Percentiles rank a stretch among this genome's conserved stretches.
Conservation (phyloP, 1,284 basidiomycete species). For the Wallemia ichthyophaga region DNA sequence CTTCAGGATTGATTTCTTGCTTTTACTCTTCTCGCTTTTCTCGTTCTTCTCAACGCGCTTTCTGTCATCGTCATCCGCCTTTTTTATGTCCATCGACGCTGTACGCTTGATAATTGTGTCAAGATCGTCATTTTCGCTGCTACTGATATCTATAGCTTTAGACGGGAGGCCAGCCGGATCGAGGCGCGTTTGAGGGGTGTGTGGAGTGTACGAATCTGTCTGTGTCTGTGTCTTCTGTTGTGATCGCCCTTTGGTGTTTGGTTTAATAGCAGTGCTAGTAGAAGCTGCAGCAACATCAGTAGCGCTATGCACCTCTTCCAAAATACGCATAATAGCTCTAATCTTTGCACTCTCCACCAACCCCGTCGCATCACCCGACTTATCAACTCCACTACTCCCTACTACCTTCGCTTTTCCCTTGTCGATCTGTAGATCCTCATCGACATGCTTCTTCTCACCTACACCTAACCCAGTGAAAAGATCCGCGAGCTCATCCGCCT, state of each 20-base stretch:
- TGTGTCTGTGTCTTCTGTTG: too few species aligned
- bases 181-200: not conserved
- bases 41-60: slow-evolving; percentile 27
- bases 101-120: not conserved
- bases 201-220: too few species aligned
- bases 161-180: not conserved
- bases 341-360: slow-evolving; percentile 58
- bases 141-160: not conserved
- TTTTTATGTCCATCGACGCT: slow-evolving; percentile 3
- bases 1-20: not conserved
- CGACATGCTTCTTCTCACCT: not conserved
- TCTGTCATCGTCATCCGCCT: slow-evolving; percentile 5
- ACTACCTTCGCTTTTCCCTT: too few species aligned
- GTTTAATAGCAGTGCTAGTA: too few species aligned
- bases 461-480: slow-evolving; percentile 42
- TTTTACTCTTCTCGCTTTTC: slow-evolving; percentile 7
- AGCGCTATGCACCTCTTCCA: slow-evolving; percentile 28
- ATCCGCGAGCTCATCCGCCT: slow-evolving; percentile 43
- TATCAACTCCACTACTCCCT: too few species aligned
- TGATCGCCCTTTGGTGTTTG: too few species aligned
- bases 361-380: too few species aligned
- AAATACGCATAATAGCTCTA: slow-evolving; percentile 41
- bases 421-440: not conserved
- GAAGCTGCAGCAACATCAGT: too few species aligned
- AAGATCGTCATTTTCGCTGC: not conserved